Percentiles rank a stretch among this genome's conserved stretches.
Evolutionary conservation across 2,329 filamentous ascomycete species (phyloP).

Genomic region (Exophiala bonariae): DNA sequence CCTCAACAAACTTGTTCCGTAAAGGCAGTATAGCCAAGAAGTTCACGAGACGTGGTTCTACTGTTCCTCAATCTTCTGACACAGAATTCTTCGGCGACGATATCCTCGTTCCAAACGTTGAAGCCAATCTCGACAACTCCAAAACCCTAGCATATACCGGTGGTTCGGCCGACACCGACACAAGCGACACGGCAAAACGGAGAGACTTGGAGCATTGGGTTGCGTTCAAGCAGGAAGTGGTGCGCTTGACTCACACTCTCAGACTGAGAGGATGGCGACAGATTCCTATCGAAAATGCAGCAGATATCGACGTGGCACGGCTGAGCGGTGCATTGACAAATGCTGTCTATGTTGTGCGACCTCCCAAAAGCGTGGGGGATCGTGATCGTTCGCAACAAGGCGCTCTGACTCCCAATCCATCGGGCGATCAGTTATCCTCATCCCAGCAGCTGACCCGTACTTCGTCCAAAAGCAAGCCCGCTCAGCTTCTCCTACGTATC

Average conservation of each 20-base stretch:
- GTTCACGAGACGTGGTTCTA: conserved; percentile 40
- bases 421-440: background rate
- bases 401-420: conserved; percentile 14
- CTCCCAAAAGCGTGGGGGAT: conserved; percentile 63
- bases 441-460: background rate
- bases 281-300: conserved; percentile 57
- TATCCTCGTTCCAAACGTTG: conserved; percentile 84
- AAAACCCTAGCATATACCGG: conserved; percentile 79
- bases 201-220: conserved; percentile 78
- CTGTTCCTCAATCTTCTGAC: conserved; percentile 68
- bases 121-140: conserved; percentile 83
- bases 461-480: conserved; percentile 29
- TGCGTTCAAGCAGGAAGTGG: conserved; percentile 88
- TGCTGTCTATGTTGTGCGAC: conserved; percentile 90
- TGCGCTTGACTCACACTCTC: conserved; percentile 84
- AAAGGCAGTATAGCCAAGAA: conserved; percentile 45
- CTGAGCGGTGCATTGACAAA: conserved; percentile 90
- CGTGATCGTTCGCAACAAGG: conserved; percentile 24
- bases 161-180: conserved; percentile 47
- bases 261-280: conserved; percentile 88
- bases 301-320: conserved; percentile 47
- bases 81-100: conserved; percentile 75
- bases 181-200: conserved; percentile 51
- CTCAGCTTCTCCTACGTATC: conserved; percentile 82
- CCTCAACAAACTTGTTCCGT: conserved; percentile 34